These are phyloP conservation scores for Syncephalastrum monosporum DNA, from an alignment of 371 early-diverging fungal genomes.

Conservation along the genomic window DNA sequence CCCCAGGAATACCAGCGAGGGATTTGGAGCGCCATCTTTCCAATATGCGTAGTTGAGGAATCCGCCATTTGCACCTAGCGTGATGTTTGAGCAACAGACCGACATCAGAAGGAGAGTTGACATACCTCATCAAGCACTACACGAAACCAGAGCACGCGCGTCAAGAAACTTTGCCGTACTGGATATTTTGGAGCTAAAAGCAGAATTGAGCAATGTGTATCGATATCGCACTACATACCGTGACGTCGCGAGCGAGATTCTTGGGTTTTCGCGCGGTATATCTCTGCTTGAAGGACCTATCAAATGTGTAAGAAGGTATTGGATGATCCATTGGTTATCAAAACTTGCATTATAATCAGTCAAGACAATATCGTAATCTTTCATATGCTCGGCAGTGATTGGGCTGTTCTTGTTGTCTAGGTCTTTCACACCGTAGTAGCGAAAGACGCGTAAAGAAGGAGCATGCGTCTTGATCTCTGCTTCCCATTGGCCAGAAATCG, in stretches of 20 bases:
- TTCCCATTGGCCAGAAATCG: slow-evolving; percentile 68
- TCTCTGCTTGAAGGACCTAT: slow-evolving; percentile 49
- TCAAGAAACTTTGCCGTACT: slow-evolving; percentile 45
- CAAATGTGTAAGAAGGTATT: background rate
- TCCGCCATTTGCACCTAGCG: slow-evolving; percentile 72
- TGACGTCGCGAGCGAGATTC: slow-evolving; percentile 28
- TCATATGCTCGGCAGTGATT: slow-evolving; percentile 26
- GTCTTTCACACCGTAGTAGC: slow-evolving; percentile 28
- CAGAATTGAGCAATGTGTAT: background rate
- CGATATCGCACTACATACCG: slow-evolving; percentile 18
- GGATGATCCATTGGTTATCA: background rate
- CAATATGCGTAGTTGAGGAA: slow-evolving; percentile 33
- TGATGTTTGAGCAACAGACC: too few species aligned
- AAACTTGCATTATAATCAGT: slow-evolving; percentile 51
- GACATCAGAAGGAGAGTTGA: background rate
- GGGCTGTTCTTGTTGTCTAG: slow-evolving; percentile 5
- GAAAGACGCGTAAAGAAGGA: slow-evolving; percentile 30
- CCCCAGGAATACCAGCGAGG: slow-evolving; percentile 67
- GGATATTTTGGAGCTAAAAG: slow-evolving; percentile 34
- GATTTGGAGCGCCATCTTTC: slow-evolving; percentile 57
- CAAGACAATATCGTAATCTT: slow-evolving; percentile 55
- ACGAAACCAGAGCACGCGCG: slow-evolving; percentile 61
- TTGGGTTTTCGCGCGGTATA: slow-evolving; percentile 39
- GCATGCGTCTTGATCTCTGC: slow-evolving; percentile 56
- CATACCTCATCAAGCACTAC: slow-evolving; percentile 51